Percentiles rank a stretch among this genome's conserved stretches.
Conservation (phyloP, 495 filamentous ascomycete genomes). For the Lasiosphaeria ovina region DNA sequence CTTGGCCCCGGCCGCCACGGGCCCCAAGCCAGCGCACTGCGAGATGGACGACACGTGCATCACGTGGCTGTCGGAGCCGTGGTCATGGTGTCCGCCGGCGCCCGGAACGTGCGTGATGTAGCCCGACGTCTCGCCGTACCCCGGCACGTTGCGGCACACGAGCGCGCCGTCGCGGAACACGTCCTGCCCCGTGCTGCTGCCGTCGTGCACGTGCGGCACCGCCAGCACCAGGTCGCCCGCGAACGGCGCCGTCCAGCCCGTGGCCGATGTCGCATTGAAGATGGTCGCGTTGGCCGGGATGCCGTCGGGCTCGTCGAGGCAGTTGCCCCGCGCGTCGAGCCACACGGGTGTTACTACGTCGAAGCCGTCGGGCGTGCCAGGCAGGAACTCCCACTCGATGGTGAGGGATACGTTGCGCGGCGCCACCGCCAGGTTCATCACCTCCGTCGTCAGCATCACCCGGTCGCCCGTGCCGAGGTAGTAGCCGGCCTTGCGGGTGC, state of each 20-base stretch:
- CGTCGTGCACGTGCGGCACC: conserved; percentile 17
- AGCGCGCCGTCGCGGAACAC: conserved; percentile 3
- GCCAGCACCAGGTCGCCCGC: conserved; percentile 5
- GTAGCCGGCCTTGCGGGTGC: conserved; percentile 17
- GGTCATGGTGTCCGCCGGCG: conserved; percentile 5
- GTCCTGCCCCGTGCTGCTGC: conserved; percentile 8
- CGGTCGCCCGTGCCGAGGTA: conserved; percentile 8
- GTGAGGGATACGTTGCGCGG: conserved; percentile 6
- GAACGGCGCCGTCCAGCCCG: neutral
- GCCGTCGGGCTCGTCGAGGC: conserved; percentile 6
- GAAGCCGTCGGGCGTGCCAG: conserved; percentile 1
- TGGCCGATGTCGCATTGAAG: conserved; percentile 3
- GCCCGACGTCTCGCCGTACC: conserved; percentile 14
- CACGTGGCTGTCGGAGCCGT: conserved; percentile 2
- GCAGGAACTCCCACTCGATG: conserved; percentile 13
- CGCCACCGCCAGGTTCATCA: conserved; percentile 4
- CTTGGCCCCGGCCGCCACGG: conserved; percentile 3
- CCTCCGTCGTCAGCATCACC: conserved; percentile 6
- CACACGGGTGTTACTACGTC: conserved; percentile 15
- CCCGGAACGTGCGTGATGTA: conserved; percentile 10
- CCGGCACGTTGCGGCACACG: conserved; percentile 11
- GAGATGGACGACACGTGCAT: conserved; percentile 14
- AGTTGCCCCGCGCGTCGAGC: conserved; percentile 17
- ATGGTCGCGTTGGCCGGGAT: neutral
- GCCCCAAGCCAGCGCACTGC: conserved; percentile 9